Evolutionary conservation across 768 basidiomycete genomes (phyloP), one percentile per base, ranked within the genome.

Genomic region (Ramaria rubella): DNA sequence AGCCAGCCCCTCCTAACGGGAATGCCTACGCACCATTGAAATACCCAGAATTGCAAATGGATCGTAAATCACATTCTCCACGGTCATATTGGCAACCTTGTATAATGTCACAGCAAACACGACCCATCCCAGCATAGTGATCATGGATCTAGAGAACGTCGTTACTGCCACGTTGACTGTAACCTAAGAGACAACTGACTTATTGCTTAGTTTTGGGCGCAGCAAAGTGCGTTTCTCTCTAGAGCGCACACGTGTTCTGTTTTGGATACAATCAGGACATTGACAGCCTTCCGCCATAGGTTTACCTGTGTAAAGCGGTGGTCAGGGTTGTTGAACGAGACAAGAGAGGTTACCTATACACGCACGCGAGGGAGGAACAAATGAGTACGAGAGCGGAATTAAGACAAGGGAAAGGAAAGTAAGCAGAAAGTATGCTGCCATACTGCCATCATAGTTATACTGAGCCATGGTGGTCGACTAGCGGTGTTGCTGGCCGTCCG

Each of bases 31-130:
- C 62, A 91, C 91, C 12, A 77, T 65, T 4, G 70, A 71, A 57
- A 97, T 81, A 17, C 88, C 94, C 24, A 99, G 77, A 63, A 98
- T 95, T 62, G 93, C 87, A 63, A 94, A 99, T 1, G 96, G 96
- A 68, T 98, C 81, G 69, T 97, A 99, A 12, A 94, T 67, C 62
- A 81, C 85, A 72, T 73, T 79, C 60, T 89, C 82, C 52, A 78
- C 61, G 61, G 80, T 75, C 58, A 80, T 72, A 50, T 73, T 75
- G 7, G 80, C 75, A 33, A 82, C 84, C 65, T 79, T 78, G 72
- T 86, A 86, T n/a, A 75, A 78, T 30, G 94, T 68, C 62, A 81
- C 81, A 7, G 73, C 83, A 57, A 94, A 81, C 1, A 81, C 53
- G 8, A 76, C 71, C 94, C 94, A 98, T 55, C 91, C 93, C 30